Conservation (phyloP, 2,329 filamentous ascomycete species). For the Tolypocladium endophyticum region DNA sequence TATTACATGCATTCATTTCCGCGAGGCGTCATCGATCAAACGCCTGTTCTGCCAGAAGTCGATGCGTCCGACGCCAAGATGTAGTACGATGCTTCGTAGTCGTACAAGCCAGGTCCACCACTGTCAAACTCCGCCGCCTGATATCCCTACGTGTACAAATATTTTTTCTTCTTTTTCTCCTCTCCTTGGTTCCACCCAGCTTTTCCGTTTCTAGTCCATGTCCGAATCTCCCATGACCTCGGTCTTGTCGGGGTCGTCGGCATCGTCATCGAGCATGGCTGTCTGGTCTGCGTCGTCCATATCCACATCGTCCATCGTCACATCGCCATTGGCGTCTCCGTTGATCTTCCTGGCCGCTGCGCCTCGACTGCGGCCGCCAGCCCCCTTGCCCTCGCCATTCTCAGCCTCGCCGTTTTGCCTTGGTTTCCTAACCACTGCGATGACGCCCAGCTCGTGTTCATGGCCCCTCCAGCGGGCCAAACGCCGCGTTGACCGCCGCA, state of each 20-base stretch:
- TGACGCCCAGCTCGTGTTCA: constrained; percentile 33
- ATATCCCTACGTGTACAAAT: not conserved
- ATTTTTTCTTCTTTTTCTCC: not conserved
- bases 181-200: not conserved
- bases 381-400: constrained; percentile 17
- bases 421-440: constrained; percentile 33
- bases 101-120: not conserved
- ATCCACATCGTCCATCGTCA: constrained; percentile 41
- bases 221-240: constrained; percentile 27
- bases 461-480: constrained; percentile 57
- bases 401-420: constrained; percentile 18
- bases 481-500: constrained; percentile 53
- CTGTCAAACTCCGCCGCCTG: not conserved
- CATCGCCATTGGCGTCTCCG: constrained; percentile 29
- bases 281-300: constrained; percentile 36
- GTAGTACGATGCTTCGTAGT: not conserved
- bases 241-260: constrained; percentile 29
- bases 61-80: not conserved
- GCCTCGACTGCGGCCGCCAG: constrained; percentile 12
- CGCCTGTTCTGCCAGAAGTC: not conserved
- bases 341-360: constrained; percentile 11
- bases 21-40: not conserved
- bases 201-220: constrained; percentile 12
- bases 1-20: not conserved
- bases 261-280: constrained; percentile 28